Evolutionary conservation across 257 asterid genomes (phyloP).

Genomic region (Primulina tabacum): DNA sequence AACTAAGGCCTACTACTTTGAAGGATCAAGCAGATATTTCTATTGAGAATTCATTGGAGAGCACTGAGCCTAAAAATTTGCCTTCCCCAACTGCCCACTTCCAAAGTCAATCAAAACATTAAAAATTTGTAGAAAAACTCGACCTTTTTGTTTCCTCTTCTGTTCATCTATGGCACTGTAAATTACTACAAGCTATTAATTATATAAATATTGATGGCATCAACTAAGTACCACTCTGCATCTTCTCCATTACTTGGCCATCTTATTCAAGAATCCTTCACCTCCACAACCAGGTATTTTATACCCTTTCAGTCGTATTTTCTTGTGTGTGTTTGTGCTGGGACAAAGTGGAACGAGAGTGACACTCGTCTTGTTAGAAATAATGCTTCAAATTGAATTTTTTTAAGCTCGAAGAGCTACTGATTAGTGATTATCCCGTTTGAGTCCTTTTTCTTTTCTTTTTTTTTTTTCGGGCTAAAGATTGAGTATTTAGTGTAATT

Average conservation of each 20-base stretch:
- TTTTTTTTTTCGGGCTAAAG: conserved; percentile 7
- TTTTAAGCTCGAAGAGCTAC: conserved; percentile 1
- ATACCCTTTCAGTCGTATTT: neutral
- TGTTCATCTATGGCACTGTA: neutral
- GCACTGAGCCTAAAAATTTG: neutral
- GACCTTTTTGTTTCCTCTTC: neutral
- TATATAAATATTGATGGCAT: conserved; percentile 30
- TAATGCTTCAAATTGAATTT: neutral
- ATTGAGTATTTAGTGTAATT: neutral
- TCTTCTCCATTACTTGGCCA: conserved; percentile 27
- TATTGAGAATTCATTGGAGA: too few species aligned
- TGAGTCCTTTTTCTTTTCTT: conserved; percentile 1
- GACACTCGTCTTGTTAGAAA: neutral
- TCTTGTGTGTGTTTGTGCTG: neutral
- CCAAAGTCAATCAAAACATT: neutral
- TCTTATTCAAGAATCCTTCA: conserved; percentile 23
- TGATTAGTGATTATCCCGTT: neutral
- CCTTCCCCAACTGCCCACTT: neutral
- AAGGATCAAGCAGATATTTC: too few species aligned
- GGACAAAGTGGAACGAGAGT: neutral
- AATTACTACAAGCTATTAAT: neutral
- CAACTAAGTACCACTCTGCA: conserved; percentile 29
- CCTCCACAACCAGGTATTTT: conserved; percentile 34
- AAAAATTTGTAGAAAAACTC: neutral
- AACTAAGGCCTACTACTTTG: too few species aligned